Base-by-base conservation (phyloP, 208 protist genomes). In the Balamuthia mandrillaris region DNA sequence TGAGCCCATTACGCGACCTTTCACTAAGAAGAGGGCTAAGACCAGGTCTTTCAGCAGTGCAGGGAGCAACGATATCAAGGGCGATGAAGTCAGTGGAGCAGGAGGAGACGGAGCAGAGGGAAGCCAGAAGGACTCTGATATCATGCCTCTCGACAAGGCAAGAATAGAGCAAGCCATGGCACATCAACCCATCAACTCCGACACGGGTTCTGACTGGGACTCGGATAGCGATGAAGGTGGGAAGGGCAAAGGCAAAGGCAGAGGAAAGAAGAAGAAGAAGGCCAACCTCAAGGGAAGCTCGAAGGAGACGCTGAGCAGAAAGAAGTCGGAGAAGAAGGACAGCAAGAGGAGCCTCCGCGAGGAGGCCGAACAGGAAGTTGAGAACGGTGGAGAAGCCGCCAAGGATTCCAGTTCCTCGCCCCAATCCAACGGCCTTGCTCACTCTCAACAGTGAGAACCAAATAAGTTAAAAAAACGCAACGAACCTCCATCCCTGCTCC, bases 1-100 rank as follows among this genome's bases (percentile, higher is more conserved):
- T 27, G 63, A 72, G 18, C 63, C 63, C 37, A 72, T 72, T 33
- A 72, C 41, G 63, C 63, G 63, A 72, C n/a, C 16, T 41, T 72
- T 72, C 33, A 27, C 37, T 27, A 72, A 41, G 63, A 72, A 45
- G 63, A 72, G n/a, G 56, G 63, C 35, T 21, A 41, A n/a, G 63
- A 21, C 12, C 18, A 12, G 27, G 4, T 49, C 41, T 7, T 4
- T 27, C 3, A 27, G 33, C 27, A 27, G 18, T 21, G 63, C 3
- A 3, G 33, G n/a, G 16, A 21, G 47, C 18, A n/a, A 27, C 2
- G 33, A 72, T 10, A n/a, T 9, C 12, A 3, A 33, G 2, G 35
- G n/a, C 35, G 33, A 27, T 41, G 47, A 45, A 27, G 14, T 72
- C 18, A 35, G n/a, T 21, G 63, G 47, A 27, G 63, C 63, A n/a